Evolutionary conservation across 108 stramenopile genomes (phyloP), one percentile per base, ranked within the genome.

Genomic region (Fragilaria crotonensis): DNA sequence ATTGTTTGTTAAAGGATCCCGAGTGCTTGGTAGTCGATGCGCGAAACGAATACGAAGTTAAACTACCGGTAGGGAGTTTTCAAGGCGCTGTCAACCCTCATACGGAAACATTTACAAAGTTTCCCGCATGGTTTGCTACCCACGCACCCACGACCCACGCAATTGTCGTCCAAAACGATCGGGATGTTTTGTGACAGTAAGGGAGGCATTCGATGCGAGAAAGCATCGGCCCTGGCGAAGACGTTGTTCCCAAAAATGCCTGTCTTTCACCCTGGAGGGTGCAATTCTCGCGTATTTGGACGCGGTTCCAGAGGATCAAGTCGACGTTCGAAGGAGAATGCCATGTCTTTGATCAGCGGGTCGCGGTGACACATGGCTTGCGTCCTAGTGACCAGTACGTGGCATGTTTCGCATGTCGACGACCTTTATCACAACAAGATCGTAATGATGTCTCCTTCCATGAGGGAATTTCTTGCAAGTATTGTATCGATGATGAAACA

Each of bases 151-250:
- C n/a, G n/a, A n/a, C n/a, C n/a, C n/a, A n/a, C n/a, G n/a, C n/a
- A n/a, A n/a, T n/a, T 48, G 63, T 60, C 54, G 66, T 60, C 63
- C 11, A 70, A 81, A 47, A 84, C 75, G 36, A 72, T 95, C 29
- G 91, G 94, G 63, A 95, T 97, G 93, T 97, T 94, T 80, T 97
- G 96, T 66, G n/a, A n/a, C n/a, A n/a, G n/a, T n/a, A 92, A 88
- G 0, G 96, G 96, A 11, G 96, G 96, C 1, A 94, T 97, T 54
- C 89, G 96, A 18, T 97, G 96, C 60, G 96, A 95, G 76, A 90
- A 87, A 73, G 91, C 95, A 18, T n/a, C n/a, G n/a, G n/a, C n/a
- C n/a, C n/a, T n/a, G n/a, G n/a, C 63, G 9, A 36, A 65, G 2
- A 33, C 71, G 3, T 60, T 62, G 25, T 74, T 73, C 33, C 28